phyloP scores from a whole-genome alignment of 805 yeast species.

The Saccharomycopsis synnaedendra region DNA sequence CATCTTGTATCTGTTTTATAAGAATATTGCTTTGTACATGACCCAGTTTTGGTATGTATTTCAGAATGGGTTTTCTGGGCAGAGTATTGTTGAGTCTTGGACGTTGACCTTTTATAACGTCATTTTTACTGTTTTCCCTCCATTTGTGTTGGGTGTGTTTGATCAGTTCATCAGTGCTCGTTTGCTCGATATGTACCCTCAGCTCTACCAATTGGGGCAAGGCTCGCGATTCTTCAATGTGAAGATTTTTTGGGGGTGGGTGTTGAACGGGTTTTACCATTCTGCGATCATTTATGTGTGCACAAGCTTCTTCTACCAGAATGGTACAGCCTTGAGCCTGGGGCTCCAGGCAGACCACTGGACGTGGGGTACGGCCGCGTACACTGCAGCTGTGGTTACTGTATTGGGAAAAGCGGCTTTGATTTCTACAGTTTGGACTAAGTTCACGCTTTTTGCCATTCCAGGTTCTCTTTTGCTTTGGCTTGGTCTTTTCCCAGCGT shows the following conservation, averaged over 20 bases:
- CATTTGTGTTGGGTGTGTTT: slow-evolving; percentile 90
- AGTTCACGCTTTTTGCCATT: slow-evolving; percentile 80
- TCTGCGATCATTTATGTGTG: slow-evolving; percentile 77
- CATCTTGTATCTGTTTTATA: slow-evolving; percentile 88
- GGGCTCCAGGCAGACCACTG: slow-evolving; percentile 81
- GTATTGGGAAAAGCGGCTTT: slow-evolving; percentile 93
- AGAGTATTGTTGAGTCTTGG: slow-evolving; percentile 95
- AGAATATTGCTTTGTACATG: slow-evolving; percentile 91
- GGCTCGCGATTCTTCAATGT: slow-evolving; percentile 82
- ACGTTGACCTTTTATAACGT: slow-evolving; percentile 93
- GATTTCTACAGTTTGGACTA: slow-evolving; percentile 89
- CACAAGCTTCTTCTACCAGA: slow-evolving; percentile 52
- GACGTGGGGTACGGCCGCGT: slow-evolving; percentile 90
- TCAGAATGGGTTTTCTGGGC: slow-evolving; percentile 86
- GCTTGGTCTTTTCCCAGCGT: slow-evolving; percentile 79
- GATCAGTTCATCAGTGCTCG: slow-evolving; percentile 94
- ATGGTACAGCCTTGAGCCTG: slow-evolving; percentile 50
- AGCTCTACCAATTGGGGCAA: slow-evolving; percentile 84
- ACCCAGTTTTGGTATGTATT: slow-evolving; percentile 98
- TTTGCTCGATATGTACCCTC: slow-evolving; percentile 84
- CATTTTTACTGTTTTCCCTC: slow-evolving; percentile 88
- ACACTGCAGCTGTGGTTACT: slow-evolving; percentile 77
- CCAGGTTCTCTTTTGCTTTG: slow-evolving; percentile 87
- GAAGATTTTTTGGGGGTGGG: slow-evolving; percentile 95
- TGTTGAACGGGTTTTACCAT: slow-evolving; percentile 88